Evolutionary conservation across 2,329 filamentous ascomycete species (phyloP), one percentile per base, ranked within the genome.

Genomic region (Ophiostoma himal-ulmi): DNA sequence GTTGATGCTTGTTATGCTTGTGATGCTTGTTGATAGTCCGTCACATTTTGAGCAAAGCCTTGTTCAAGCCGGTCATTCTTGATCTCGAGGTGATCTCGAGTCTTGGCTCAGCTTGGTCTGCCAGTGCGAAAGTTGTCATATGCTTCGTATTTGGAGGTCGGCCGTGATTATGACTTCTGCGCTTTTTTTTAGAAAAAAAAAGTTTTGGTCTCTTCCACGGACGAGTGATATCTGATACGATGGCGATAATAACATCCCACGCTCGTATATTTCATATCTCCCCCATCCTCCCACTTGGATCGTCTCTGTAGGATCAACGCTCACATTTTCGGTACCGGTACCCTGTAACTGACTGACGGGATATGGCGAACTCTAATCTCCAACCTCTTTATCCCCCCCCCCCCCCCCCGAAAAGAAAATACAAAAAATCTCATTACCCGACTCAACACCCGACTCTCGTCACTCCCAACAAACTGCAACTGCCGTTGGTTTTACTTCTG

Each of bases 291-390:
- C 57, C 57, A 62, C 26, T 13, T 22, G 13, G 52, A 57, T 26
- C 52, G 8, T 13, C 52, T 57, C 5, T 20, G 17, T n/a, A 57
- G 26, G 57, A 34, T 62, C 57, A 34, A 3, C 57, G 26, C 11
- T 62, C 26, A 62, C 57, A 13, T 62, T 34, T 14, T 62, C 26
- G 57, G 57, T 62, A 34, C 57, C 26, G 14, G 22, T 3, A 62
- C 57, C 57, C 57, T 62, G 57, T 57, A 57, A 57, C 48, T 26
- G n/a, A 60, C n/a, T 60, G 57, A 57, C 52, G 52, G 52, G n/a
- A 26, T 26, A 57, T 57, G 52, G 22, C 44, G 44, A 48, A 48
- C 44, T 48, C 20, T 17, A 48, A 48, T 48, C 14, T 44, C 41
- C 41, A 44, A 44, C 44, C n/a, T 48, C 14, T 44, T 14, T 14